Conservation (phyloP, 2,329 filamentous ascomycete species). For the Corynespora cassiicola region DNA sequence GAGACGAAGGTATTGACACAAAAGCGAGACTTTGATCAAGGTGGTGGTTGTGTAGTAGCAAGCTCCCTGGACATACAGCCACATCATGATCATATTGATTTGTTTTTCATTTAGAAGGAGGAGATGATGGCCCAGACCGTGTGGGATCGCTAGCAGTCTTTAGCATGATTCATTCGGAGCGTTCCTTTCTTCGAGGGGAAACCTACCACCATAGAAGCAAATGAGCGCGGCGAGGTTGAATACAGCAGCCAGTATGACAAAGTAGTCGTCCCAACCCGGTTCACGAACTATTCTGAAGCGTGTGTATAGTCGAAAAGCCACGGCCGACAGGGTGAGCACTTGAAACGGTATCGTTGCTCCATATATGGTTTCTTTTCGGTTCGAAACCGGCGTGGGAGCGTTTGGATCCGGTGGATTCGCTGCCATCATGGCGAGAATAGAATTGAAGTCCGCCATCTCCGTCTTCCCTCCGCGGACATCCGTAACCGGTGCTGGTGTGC, state of each 20-base stretch:
- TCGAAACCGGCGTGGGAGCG: slow-evolving; percentile 25
- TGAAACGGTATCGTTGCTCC: slow-evolving; percentile 36
- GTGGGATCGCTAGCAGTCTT: slow-evolving; percentile 22
- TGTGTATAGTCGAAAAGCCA: slow-evolving; percentile 33
- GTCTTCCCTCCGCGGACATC: too few species aligned
- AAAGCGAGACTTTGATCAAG: slow-evolving; percentile 41
- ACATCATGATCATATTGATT: slow-evolving; percentile 23
- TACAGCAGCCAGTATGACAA: slow-evolving; percentile 34
- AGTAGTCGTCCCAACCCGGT: slow-evolving; percentile 43
- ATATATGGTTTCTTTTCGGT: slow-evolving; percentile 27
- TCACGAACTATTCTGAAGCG: slow-evolving; percentile 32
- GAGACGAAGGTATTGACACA: slow-evolving; percentile 42
- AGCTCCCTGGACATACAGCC: slow-evolving; percentile 31
- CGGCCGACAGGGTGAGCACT: slow-evolving; percentile 21
- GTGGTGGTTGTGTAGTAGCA: slow-evolving; percentile 35
- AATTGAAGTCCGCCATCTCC: slow-evolving; percentile 9
- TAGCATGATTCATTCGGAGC: too few species aligned
- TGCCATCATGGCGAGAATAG: slow-evolving; percentile 21
- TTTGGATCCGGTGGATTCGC: slow-evolving; percentile 29
- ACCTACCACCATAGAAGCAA: slow-evolving; percentile 26
- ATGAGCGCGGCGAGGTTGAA: slow-evolving; percentile 28
- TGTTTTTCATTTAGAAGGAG: slow-evolving; percentile 15
- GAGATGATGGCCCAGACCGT: slow-evolving; percentile 40
- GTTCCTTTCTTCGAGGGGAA: too few species aligned
- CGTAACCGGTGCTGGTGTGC: too few species aligned